phyloP scores from a whole-genome alignment of 768 basidiomycete species.

The Leccinum longicurvipes region DNA sequence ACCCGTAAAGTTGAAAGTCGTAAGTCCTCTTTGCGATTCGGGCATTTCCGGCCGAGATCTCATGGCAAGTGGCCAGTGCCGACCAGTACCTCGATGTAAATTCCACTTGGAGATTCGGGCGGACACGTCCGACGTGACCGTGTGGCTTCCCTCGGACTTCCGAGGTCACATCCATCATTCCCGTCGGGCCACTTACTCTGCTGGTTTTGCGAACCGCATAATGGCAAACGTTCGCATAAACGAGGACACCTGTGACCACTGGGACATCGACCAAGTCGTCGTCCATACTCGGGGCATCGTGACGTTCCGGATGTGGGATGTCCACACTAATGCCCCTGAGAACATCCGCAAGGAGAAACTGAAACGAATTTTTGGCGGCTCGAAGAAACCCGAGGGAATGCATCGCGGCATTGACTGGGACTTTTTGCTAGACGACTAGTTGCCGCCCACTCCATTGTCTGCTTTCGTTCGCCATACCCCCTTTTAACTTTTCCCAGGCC shows the following conservation, averaged over 20 bases:
- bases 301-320: conserved; percentile 79
- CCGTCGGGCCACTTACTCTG: conserved; percentile 55
- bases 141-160: conserved; percentile 82
- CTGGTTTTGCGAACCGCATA: conserved; percentile 72
- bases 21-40: conserved; percentile 38
- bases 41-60: neutral
- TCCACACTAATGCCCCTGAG: conserved; percentile 62
- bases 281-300: conserved; percentile 59
- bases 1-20: conserved; percentile 69
- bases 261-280: conserved; percentile 58
- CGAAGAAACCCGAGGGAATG: conserved; percentile 48
- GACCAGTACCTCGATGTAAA: conserved; percentile 48
- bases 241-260: conserved; percentile 32
- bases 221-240: conserved; percentile 50
- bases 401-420: conserved; percentile 64
- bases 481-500: neutral
- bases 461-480: conserved; percentile 17
- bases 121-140: conserved; percentile 63
- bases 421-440: conserved; percentile 68
- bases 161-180: conserved; percentile 59
- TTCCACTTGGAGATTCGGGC: conserved; percentile 66
- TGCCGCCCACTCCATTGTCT: neutral
- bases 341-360: conserved; percentile 57
- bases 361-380: conserved; percentile 60
- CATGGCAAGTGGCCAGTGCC: conserved; percentile 42